A percentile compares a stretch with the other conserved stretches of the same genome.
Conservation (phyloP, 192 early-diverging fungal species). For the Phycomyces blakesleeanus region DNA sequence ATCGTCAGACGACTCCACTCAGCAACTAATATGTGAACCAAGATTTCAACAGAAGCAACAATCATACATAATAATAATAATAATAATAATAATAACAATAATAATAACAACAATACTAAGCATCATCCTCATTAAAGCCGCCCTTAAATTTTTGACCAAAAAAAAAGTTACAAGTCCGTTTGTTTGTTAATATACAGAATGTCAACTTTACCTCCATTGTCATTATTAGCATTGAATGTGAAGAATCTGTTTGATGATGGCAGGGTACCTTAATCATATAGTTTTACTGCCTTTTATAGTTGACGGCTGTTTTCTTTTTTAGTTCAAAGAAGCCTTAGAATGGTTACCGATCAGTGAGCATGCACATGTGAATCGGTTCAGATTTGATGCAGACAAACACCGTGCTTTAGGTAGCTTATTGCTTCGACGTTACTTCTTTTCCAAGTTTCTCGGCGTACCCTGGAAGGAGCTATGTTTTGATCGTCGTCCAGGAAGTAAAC, state of each 20-base stretch:
- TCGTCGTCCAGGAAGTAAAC: slow-evolving; percentile 4
- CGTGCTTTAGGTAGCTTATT: slow-evolving; percentile 10
- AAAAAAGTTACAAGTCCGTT: not conserved
- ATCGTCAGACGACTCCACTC: not conserved
- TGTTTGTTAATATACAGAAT: not conserved
- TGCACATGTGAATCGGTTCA: slow-evolving; percentile 9
- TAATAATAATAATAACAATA: too few relatives aligned
- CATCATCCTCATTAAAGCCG: too few relatives aligned
- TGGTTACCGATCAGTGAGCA: slow-evolving; percentile 20
- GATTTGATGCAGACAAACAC: slow-evolving; percentile 11
- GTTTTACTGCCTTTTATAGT: not conserved
- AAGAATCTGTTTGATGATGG: slow-evolving; percentile 3
- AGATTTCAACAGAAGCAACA: too few relatives aligned
- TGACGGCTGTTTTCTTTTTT: slow-evolving; percentile 1
- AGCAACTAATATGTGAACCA: too few relatives aligned
- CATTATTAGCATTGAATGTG: slow-evolving; percentile 8
- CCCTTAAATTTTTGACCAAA: not conserved
- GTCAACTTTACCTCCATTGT: not conserved
- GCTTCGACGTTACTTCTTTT: slow-evolving; percentile 17
- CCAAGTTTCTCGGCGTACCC: not conserved
- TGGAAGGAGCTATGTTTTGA: slow-evolving; percentile 13
- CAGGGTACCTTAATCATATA: not conserved
- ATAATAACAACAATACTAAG: too few relatives aligned
- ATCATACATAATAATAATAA: too few relatives aligned
- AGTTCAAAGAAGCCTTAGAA: slow-evolving; percentile 19